Base-by-base conservation (phyloP, 140 eudicot genomes). In the Senecio squalidus region DNA sequence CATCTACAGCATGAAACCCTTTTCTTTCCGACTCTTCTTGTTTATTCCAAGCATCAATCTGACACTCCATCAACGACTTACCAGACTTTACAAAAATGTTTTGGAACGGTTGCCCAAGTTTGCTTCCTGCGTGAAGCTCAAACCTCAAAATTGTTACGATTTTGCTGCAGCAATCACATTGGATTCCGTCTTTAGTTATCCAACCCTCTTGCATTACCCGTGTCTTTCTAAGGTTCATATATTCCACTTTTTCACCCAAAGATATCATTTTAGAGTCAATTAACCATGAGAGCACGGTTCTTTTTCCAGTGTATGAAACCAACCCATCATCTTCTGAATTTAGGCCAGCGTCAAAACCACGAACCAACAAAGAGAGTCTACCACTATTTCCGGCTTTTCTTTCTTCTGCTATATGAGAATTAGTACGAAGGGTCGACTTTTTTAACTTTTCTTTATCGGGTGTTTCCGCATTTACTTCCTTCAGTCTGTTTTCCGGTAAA, bases 51-150 rank as follows among this genome's bases (percentile, higher is more conserved):
- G 84, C 90, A 58, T 90, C 95, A 54, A 83, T 74, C 78, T 64
- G 85, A 72, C 97, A 90, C 64, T 90, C 80, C 75, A 83, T 21
- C 39, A 90, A 64, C 2, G 97, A 83, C 47, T 48, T 41, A 15
- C 95, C 97, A 48, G 94, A 78, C 60, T 77, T 69, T 64, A 83
- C 13, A 58, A 60, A 70, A 34, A 90, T 80, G 67, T 90, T 83
- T 23, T 75, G 72, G 40, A 77, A 90, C 8, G 95, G 94, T 60
- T 80, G 86, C n/a, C 94, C 83, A 55, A 78, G 73, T 69, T 86
- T 86, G 75, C 95, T 86, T 53, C 85, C 97, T 33, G 97, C 95
- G 38, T 90, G 97, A 54, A 90, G 80, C 84, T 90, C 97, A 71
- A 90, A 90, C 74, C 86, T 86, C 21, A 74, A 78, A 52, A 90